Evolutionary conservation across 441 rosid genomes (phyloP), one percentile per base, ranked within the genome.

Genomic region (Erodium texanum): DNA sequence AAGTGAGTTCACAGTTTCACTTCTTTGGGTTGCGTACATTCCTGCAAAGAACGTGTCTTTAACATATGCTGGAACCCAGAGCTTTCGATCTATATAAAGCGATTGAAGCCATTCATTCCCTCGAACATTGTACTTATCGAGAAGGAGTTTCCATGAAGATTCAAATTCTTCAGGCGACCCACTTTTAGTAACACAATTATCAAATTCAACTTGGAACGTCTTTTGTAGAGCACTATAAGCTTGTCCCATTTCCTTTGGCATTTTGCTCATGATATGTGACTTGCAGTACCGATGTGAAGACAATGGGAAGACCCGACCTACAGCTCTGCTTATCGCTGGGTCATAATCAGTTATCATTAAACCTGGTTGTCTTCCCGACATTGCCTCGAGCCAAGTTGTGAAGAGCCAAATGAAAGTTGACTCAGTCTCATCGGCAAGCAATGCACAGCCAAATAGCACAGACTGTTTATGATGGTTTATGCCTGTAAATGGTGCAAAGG

Each of bases 101-200:
- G 80, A 75, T 29, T 81, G 81, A 74, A 83, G 78, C 84, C 81
- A 79, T 32, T 78, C 82, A 62, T 77, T 78, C 50, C 77, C 80
- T 66, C 76, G 66, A 59, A 78, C 76, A 72, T 70, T 76, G 71
- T 71, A 80, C 64, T 73, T 77, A 58, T 77, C 78, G 52, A 83
- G 74, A 38, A 81, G 83, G 66, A 74, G 22, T 52, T 66, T 68
- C 87, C 87, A 77, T 75, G 73, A 69, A 56, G 79, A 77, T 73
- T 79, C 87, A 64, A 83, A 79, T 65, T 79, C 80, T 38, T 79
- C 78, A 48, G 70, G 70, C 14, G 76, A 67, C 72, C 75, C 84
- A 24, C 65, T 77, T 72, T 78, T 78, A 70, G 75, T 80, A 52
- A 78, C 70, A 68, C 73, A 76, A 69, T 71, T 78, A 63, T 78